Evolutionary conservation across 805 yeast genomes (phyloP), one percentile per base, ranked within the genome.

Genomic region (Saccharomyces eubayanus): DNA sequence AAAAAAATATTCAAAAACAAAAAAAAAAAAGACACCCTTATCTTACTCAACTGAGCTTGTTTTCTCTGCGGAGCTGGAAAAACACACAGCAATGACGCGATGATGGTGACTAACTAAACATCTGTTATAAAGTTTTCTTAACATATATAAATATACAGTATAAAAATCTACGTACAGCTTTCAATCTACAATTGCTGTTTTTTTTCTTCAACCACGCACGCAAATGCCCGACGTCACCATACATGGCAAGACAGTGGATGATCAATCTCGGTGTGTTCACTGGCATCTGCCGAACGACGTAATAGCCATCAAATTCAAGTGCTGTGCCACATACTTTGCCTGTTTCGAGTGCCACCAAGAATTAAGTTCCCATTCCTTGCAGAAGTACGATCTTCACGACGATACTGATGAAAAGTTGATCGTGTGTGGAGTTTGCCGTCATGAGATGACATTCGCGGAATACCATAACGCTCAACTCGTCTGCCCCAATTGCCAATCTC

Each of bases 241-340:
- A 10, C 31, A 49, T 48, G 72, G 73, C 1, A 50, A 51, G 6
- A 45, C 57, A 1, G 59, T 68, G 3, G 73, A 70, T 51, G 50
- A 56, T 0, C 51, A 63, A 48, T 59, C 68, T 2, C 52, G 73
- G 11, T 70, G 73, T 51, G 55, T 54, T 12, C 73, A 70, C 55
- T 70, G 72, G 72, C 57, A 69, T 30, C 58, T 67, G 0, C 55
- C 55, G 5, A 46, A 62, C 24, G 73, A 70, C 53, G 58, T 70
- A 2, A 57, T 70, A 1, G 68, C 71, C 21, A 49, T 70, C 21
- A 65, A 64, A 52, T 67, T 69, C 48, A 65, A 62, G 52, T 68
- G 72, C 41, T 70, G 73, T 50, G 52, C 53, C 14, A 30, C 31
- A 2, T 70, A 56, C 45, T 70, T 63, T 45, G 61, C 72, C 12